Evolutionary conservation across 1,139 yeast species (phyloP).

Genomic region (Candida sojae): DNA sequence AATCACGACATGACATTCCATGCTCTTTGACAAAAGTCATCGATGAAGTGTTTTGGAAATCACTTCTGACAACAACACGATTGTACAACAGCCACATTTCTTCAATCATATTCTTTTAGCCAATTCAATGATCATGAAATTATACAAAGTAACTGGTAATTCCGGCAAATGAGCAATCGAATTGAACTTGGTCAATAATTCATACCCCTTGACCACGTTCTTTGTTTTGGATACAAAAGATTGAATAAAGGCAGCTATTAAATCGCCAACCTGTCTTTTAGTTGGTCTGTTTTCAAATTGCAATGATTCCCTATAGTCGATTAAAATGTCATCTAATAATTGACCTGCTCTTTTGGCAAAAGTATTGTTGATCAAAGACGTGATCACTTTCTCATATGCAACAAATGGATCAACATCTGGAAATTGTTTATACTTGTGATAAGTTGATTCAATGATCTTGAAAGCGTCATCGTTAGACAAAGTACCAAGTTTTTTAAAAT

Average conservation of each 20-base stretch:
- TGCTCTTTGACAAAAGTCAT: slow-evolving; percentile 15
- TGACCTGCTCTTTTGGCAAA: slow-evolving; percentile 53
- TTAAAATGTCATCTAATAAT: slow-evolving; percentile 50
- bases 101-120: slow-evolving; percentile 17
- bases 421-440: slow-evolving; percentile 22
- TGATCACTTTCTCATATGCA: slow-evolving; percentile 52
- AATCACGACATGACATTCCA: slow-evolving; percentile 28
- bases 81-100: slow-evolving; percentile 37
- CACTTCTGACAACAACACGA: slow-evolving; percentile 39
- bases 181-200: slow-evolving; percentile 32
- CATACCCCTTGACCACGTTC: slow-evolving; percentile 24
- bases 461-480: slow-evolving; percentile 23
- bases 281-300: slow-evolving; percentile 17
- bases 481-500: slow-evolving; percentile 20
- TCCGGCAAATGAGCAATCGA: slow-evolving; percentile 41
- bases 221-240: slow-evolving; percentile 23
- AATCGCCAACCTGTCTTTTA: slow-evolving; percentile 27
- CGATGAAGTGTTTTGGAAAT: slow-evolving; percentile 25
- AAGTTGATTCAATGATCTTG: slow-evolving; percentile 29
- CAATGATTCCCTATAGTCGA: slow-evolving; percentile 28
- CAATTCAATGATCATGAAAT: slow-evolving; percentile 31
- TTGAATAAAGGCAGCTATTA: slow-evolving; percentile 34
- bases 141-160: slow-evolving; percentile 30
- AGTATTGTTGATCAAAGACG: slow-evolving; percentile 51
- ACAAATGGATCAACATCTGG: slow-evolving; percentile 36